Base-by-base conservation (phyloP, 1,139 yeast species). In the Meyerozyma sp. region DNA sequence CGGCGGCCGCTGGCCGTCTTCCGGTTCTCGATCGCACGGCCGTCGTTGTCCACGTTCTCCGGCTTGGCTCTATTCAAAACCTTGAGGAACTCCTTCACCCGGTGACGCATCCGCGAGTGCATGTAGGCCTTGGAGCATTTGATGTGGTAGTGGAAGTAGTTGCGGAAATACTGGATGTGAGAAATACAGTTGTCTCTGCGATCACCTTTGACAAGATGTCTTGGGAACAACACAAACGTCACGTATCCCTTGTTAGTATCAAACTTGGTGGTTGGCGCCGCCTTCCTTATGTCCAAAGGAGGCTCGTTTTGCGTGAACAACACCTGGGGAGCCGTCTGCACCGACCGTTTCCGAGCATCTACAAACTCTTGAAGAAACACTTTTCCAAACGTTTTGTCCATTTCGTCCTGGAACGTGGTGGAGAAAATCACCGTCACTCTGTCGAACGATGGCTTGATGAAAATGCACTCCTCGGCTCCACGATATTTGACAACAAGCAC, bases 241-340 rank as follows among this genome's bases (percentile, higher is more conserved):
- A 85, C 79, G 56, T 81, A 85, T 4, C 91, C 84, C 61, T 80
- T 82, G 55, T 79, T 77, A 37, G 82, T 82, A 49, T 75, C 73
- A 35, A 65, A 65, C 29, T 58, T 62, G 41, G 62, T 56, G 39
- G 52, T 57, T 21, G 25, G 25, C 4, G 26, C 37, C 4, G 26
- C 37, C 13, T 34, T 18, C 44, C 65, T 68, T 49, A 94, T 82
- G 63, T 93, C 99, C 58, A 89, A 74, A 9, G 99, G 99, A n/a
- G 97, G 88, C 53, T 89, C 96, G 51, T 76, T 77, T 57, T 84
- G 93, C 11, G 95, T 83, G 61, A 86, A 91, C 58, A 94, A 77
- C 43, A 93, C 99, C 70, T 94, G 99, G 20, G 99, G 98, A 2
- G 98, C 97, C 42, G 95, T 91, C 68, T 94, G 98, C 47, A 93